A percentile compares a stretch with the other conserved stretches of the same genome.
phyloP scores from a whole-genome alignment of 1,284 basidiomycete genomes.

The Tausonia pullulans region DNA sequence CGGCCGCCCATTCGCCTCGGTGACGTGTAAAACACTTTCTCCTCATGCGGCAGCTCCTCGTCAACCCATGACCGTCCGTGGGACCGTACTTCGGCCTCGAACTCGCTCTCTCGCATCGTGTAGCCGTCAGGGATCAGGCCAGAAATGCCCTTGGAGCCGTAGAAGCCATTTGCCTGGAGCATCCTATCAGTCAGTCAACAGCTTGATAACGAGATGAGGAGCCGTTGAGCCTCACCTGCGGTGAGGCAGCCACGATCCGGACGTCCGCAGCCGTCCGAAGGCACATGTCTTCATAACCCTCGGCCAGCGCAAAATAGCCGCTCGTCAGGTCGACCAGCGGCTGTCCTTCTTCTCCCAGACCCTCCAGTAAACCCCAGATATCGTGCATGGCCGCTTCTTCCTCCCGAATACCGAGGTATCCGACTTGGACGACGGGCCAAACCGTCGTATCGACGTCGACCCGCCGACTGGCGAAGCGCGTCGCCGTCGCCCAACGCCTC shows the following conservation, averaged over 20 bases:
- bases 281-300: slow-evolving; percentile 65
- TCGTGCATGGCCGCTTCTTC: slow-evolving; percentile 53
- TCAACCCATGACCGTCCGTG: slow-evolving; percentile 43
- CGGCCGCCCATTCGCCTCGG: slow-evolving; percentile 22
- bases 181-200: no score
- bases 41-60: not conserved
- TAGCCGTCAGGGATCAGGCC: slow-evolving; percentile 92
- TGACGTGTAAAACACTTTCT: no score
- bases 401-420: slow-evolving; percentile 68
- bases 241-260: slow-evolving; percentile 72
- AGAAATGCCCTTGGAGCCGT: slow-evolving; percentile 74
- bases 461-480: slow-evolving; percentile 18
- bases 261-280: slow-evolving; percentile 47
- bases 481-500: not conserved
- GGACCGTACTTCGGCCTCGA: slow-evolving; percentile 56
- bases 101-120: slow-evolving; percentile 72
- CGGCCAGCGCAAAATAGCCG: slow-evolving; percentile 86
- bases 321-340: slow-evolving; percentile 58
- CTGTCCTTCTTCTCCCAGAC: slow-evolving; percentile 2
- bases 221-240: slow-evolving; percentile 48
- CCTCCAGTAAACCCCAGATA: slow-evolving; percentile 6
- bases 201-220: not conserved
- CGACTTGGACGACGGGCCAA: slow-evolving; percentile 73
- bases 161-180: slow-evolving; percentile 84
- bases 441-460: slow-evolving; percentile 46